A percentile compares a stretch with the other conserved stretches of the same genome.
Evolutionary conservation across 495 filamentous ascomycete genomes (phyloP).

Genomic region (Ascodesmis nigricans): DNA sequence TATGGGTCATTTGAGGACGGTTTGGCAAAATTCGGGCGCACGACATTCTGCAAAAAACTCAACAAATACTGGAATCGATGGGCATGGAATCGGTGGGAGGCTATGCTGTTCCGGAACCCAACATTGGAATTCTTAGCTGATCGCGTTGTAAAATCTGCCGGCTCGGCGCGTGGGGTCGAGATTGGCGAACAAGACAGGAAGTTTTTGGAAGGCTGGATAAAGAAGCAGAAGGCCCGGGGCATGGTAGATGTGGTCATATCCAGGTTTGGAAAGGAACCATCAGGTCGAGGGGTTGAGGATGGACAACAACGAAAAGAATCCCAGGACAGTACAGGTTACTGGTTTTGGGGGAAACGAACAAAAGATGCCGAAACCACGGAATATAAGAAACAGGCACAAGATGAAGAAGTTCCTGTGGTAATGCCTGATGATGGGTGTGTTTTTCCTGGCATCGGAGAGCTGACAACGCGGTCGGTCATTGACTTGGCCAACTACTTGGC

Average conservation of each 20-base stretch:
- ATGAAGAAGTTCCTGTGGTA: conserved; percentile 2
- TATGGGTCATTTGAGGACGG: conserved; percentile 37
- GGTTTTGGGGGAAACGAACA: conserved; percentile 15
- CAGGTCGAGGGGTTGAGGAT: conserved; percentile 1
- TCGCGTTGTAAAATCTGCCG: conserved; percentile 70
- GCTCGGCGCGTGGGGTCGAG: conserved; percentile 77
- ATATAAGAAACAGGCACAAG: too few relatives aligned
- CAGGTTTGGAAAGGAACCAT: conserved; percentile 42
- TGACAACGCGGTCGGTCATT: conserved; percentile 12
- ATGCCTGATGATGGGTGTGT: conserved; percentile 20
- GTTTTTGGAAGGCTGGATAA: conserved; percentile 65
- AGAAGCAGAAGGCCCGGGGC: conserved; percentile 35
- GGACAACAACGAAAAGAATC: conserved; percentile 3
- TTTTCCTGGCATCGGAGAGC: conserved; percentile 16
- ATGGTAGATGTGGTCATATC: conserved; percentile 70
- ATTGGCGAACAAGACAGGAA: conserved; percentile 85
- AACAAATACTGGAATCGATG: conserved; percentile 69
- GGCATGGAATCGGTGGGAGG: conserved; percentile 54
- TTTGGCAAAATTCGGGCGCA: conserved; percentile 30
- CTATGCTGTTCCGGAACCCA: conserved; percentile 75
- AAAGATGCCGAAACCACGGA: not conserved
- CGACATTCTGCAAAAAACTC: conserved; percentile 40
- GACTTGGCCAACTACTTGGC: conserved; percentile 17
- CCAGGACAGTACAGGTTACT: conserved; percentile 8
- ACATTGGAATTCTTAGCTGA: conserved; percentile 41